phyloP scores from a whole-genome alignment of 495 filamentous ascomycete species.

The Haplographium delicatum region DNA sequence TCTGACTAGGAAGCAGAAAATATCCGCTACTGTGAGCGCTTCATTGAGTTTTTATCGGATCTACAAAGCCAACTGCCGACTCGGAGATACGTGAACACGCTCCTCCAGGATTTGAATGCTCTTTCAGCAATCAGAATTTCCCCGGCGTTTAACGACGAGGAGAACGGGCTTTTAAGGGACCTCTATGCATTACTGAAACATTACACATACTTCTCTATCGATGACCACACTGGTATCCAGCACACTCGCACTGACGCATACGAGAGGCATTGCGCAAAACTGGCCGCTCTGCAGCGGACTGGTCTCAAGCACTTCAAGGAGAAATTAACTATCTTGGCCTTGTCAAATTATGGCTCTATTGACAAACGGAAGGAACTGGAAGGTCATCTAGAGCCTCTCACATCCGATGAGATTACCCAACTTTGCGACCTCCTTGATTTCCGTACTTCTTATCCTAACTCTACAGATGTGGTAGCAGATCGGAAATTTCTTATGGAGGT shows the following conservation, averaged over 20 bases:
- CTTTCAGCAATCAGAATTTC: conserved; percentile 77
- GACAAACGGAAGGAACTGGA: conserved; percentile 74
- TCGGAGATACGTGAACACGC: conserved; percentile 84
- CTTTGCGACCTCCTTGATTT: conserved; percentile 70
- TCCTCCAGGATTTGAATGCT: conserved; percentile 89
- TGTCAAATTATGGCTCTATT: conserved; percentile 89
- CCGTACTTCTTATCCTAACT: conserved; percentile 72
- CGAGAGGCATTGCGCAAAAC: conserved; percentile 65
- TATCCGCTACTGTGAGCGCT: conserved; percentile 82
- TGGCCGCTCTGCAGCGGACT: conserved; percentile 77
- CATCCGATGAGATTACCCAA: conserved; percentile 64
- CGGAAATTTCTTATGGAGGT: conserved; percentile 70
- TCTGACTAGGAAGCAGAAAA: conserved; percentile 44
- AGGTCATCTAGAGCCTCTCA: conserved; percentile 65
- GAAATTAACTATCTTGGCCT: conserved; percentile 81
- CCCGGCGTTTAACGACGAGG: conserved; percentile 65
- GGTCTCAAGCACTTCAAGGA: conserved; percentile 82
- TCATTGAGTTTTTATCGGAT: conserved; percentile 86
- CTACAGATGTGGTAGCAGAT: conserved; percentile 53
- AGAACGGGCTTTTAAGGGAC: conserved; percentile 77
- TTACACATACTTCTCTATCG: conserved; percentile 81
- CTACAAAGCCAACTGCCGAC: conserved; percentile 92
- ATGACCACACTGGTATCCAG: conserved; percentile 83
- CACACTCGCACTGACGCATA: conserved; percentile 67
- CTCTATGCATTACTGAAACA: conserved; percentile 73